Base-by-base conservation (phyloP, 192 early-diverging fungal species). In the Backusella morwellensis region DNA sequence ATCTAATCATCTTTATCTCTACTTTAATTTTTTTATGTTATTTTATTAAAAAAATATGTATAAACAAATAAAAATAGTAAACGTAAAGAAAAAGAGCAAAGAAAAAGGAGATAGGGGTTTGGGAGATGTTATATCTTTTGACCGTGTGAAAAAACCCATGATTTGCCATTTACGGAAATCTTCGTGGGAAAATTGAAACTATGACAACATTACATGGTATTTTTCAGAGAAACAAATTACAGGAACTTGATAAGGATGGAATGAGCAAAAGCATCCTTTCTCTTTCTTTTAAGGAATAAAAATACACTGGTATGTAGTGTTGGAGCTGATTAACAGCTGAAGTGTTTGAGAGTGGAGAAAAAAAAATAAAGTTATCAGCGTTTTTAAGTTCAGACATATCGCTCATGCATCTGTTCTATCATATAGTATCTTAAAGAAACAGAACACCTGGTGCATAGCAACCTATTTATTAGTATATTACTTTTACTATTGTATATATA, bases 71-170 rank as follows among this genome's bases (percentile, higher is more conserved):
- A 14, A 69, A 69, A 36, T n/a, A 68, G 35, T 68, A 36, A 21
- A 69, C n/a, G n/a, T 21, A 69, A 35, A 40, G 21, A 35, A 69
- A 38, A 69, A 69, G 40, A 21, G 19, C 15, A 35, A 66, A 67
- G 35, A 67, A 29, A 67, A 19, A 6, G 35, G 21, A 12, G 9
- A 70, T 44, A 12, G n/a, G 68, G 35, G 36, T n/a, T 69, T 36
- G 15, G n/a, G 34, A 6, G 35, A 2, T 70, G n/a, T 70, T 70
- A 38, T 69, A 38, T 40, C 35, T 40, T 69, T 35, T 68, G 38
- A 70, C 68, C 68, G 68, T 70, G 68, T 70, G 68, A 70, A 70
- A 70, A 70, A 41, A 41, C 11, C 19, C 8, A 41, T 23, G 35
- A 26, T 41, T 70, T 70, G 21, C 68, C 68, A 70, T 41, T 23